Conservation (phyloP, 1,284 basidiomycete species). For the Caloboletus inedulis region DNA sequence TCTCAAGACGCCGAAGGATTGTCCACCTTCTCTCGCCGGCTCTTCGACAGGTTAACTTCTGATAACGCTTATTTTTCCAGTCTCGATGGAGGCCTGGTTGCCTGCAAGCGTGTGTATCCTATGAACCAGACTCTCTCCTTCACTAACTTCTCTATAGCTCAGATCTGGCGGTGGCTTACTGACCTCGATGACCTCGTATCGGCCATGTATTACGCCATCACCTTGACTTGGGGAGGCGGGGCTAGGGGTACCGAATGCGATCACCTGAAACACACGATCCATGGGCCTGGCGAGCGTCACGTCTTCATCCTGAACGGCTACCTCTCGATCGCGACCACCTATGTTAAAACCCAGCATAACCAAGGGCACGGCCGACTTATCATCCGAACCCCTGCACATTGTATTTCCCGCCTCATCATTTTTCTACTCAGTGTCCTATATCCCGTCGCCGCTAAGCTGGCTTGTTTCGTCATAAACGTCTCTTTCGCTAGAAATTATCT, state of each 20-base stretch:
- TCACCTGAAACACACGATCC: not conserved
- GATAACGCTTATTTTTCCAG: no score
- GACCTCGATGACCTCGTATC: not conserved
- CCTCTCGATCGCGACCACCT: not conserved
- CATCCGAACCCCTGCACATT: not conserved
- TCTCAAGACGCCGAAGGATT: no score
- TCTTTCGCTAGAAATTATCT: no score
- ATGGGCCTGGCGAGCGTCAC: no score
- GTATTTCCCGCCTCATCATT: not conserved
- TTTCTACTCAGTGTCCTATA: conserved; percentile 2
- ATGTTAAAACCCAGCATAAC: not conserved
- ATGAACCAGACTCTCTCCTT: no score
- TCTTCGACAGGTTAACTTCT: no score
- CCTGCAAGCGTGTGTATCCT: no score
- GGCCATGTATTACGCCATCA: conserved; percentile 4
- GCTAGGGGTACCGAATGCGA: conserved; percentile 5
- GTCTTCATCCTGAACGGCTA: no score
- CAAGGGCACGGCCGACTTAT: conserved; percentile 5
- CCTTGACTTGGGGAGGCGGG: not conserved
- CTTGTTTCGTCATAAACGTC: no score
- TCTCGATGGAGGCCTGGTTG: no score
- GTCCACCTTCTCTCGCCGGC: no score
- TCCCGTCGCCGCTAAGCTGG: not conserved
- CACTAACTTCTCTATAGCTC: no score
- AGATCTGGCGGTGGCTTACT: not conserved